Base-by-base conservation (phyloP, 2,329 filamentous ascomycete genomes). In the Stagonosporopsis chrysanthemi region DNA sequence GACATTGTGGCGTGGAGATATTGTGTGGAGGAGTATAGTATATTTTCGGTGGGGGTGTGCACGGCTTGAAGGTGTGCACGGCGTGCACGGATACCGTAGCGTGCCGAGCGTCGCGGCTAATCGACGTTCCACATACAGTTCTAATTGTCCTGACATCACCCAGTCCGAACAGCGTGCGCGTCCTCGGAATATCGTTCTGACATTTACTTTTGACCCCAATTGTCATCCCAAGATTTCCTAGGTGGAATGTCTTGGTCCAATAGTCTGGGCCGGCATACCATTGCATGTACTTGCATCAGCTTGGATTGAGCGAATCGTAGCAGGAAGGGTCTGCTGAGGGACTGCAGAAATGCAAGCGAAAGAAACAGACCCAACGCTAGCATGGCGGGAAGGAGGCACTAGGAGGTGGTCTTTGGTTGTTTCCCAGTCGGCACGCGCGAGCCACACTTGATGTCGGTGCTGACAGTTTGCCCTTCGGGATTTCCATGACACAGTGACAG, bases 131-230 rank as follows among this genome's bases (percentile, higher is more conserved):
- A 52, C 53, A 17, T 17, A 33, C 46, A 24, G 43, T 29, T 28
- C 39, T 50, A 44, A 47, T 29, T 44, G 47, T 55, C 47, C 53
- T 59, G 56, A 59, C 56, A 59, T 59, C 56, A 59, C 52, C 39
- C 54, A 50, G 24, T 52, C 42, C 47, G 43, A 42, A 33, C 31
- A 45, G 52, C n/a, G 48, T 57, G 44, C 54, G 54, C 54, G 54
- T 52, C 54, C 48, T 52, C 39, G 29, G 31, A 17, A 43, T 33
- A 39, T 35, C 35, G 38, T 22, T 33, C 47, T 47, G 31, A 35
- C 19, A 22, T 17, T 12, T 44, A 24, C 6, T 31, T 31, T 43
- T 24, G 42, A 35, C 19, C 39, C 31, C 39, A 39, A 57, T 48
- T 52, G 26, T 40, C 15, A 35, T 31, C 41, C 38, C 40, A 48